A percentile compares a stretch with the other conserved stretches of the same genome.
Conservation (phyloP, 345 rosid genomes). For the Moricandia moricandioides region DNA sequence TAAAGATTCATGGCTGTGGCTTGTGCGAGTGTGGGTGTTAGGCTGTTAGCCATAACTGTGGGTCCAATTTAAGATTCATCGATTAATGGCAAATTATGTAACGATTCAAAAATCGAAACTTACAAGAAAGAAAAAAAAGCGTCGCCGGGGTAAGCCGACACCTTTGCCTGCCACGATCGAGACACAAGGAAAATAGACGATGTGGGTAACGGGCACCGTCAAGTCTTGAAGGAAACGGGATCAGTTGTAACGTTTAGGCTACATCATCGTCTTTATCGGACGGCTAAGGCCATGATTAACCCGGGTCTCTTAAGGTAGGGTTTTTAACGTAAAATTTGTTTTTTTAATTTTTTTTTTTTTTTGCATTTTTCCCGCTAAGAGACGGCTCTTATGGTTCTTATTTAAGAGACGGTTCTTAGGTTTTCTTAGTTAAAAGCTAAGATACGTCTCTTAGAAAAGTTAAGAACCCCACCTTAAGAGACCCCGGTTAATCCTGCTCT, state of each 20-base stretch:
- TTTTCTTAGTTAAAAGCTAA: too few species aligned
- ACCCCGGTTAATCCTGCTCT: too few species aligned
- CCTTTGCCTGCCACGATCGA: conserved; percentile 41
- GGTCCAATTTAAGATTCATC: not conserved
- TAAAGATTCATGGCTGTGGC: conserved; percentile 30
- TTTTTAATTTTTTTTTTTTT: too few species aligned
- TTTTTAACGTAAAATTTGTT: too few species aligned
- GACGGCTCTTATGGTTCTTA: too few species aligned
- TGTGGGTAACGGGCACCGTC: conserved; percentile 24
- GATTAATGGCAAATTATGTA: not conserved
- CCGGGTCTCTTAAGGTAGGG: too few species aligned
- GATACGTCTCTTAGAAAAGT: too few species aligned
- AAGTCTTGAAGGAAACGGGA: conserved; percentile 25
- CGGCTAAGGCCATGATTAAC: too few species aligned
- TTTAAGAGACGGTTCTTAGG: too few species aligned
- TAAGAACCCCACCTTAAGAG: too few species aligned
- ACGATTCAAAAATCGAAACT: not conserved
- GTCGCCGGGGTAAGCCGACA: conserved; percentile 36
- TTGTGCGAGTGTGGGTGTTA: conserved; percentile 33
- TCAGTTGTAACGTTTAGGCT: not conserved
- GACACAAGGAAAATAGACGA: conserved; percentile 26
- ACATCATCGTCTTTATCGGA: not conserved
- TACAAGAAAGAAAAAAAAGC: not conserved
- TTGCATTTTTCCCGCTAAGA: too few species aligned
- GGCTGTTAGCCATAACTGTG: conserved; percentile 26